A percentile compares a stretch with the other conserved stretches of the same genome.
Evolutionary conservation across 2,329 filamentous ascomycete species (phyloP).

Genomic region (Tympanopsis confertula): DNA sequence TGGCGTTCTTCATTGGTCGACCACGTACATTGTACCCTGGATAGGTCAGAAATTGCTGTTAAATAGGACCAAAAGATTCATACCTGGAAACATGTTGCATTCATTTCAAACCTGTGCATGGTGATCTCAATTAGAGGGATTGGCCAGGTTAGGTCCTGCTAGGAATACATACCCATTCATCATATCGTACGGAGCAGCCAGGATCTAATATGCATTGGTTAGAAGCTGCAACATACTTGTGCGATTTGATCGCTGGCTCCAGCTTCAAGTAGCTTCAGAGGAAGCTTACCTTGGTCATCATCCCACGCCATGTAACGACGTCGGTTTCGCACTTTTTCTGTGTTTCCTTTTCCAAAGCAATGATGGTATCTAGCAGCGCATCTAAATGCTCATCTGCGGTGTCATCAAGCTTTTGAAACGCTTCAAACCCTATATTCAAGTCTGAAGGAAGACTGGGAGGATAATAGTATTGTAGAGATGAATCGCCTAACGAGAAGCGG

Average conservation of each 20-base stretch:
- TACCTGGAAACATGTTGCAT: conserved; percentile 82
- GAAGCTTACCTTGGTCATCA: conserved; percentile 81
- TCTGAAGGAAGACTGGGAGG: conserved; percentile 60
- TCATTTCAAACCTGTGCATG: conserved; percentile 76
- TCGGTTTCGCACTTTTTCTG: conserved; percentile 62
- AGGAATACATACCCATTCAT: conserved; percentile 53
- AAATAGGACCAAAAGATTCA: conserved; percentile 15
- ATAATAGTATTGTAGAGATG: conserved; percentile 81
- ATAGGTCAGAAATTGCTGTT: conserved; percentile 2
- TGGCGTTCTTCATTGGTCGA: background rate
- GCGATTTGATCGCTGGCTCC: background rate
- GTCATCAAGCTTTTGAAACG: conserved; percentile 74
- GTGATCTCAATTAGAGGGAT: conserved; percentile 3
- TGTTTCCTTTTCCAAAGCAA: conserved; percentile 58
- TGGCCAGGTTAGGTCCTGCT: background rate
- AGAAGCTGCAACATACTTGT: conserved; percentile 1
- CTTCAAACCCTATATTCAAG: conserved; percentile 70
- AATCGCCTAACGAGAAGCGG: conserved; percentile 62
- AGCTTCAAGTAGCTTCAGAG: background rate
- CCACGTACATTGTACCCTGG: conserved; percentile 5
- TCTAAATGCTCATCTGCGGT: conserved; percentile 78
- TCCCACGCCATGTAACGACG: conserved; percentile 86
- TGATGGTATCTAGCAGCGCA: conserved; percentile 66
- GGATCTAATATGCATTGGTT: conserved; percentile 44
- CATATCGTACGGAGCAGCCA: conserved; percentile 72